Evolutionary conservation across 208 protist species (phyloP).

Genomic region (Leishmania martiniquensis): DNA sequence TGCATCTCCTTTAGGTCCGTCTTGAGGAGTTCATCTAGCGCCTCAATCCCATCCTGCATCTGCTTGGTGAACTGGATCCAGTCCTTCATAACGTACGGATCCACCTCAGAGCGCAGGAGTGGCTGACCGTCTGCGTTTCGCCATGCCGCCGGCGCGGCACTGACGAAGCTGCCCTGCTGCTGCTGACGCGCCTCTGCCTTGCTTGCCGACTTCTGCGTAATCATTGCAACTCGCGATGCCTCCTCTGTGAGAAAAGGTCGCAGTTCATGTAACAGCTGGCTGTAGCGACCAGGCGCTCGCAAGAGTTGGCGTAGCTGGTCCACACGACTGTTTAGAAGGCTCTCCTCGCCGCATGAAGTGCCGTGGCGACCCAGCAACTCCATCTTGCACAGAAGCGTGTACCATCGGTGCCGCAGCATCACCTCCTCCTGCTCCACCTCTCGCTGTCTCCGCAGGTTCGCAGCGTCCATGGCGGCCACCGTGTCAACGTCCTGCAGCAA

Average conservation of each 20-base stretch:
- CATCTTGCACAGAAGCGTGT: constrained; percentile 46
- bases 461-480: constrained; percentile 47
- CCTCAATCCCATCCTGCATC: constrained; percentile 67
- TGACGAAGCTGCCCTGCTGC: not conserved
- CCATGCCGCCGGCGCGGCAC: not conserved
- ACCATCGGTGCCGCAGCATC: constrained; percentile 71
- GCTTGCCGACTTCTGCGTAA: constrained; percentile 14
- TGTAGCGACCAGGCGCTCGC: constrained; percentile 48
- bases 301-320: constrained; percentile 51
- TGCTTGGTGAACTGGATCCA: constrained; percentile 54
- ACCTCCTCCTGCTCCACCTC: constrained; percentile 57
- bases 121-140: constrained; percentile 9
- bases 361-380: constrained; percentile 60
- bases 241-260: constrained; percentile 57
- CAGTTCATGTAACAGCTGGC: constrained; percentile 43
- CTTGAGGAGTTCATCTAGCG: constrained; percentile 47
- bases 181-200: constrained; percentile 7
- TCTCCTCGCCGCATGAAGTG: constrained; percentile 41
- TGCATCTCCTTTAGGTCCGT: constrained; percentile 50
- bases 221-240: constrained; percentile 39
- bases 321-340: constrained; percentile 38
- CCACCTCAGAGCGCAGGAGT: constrained; percentile 45
- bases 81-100: constrained; percentile 45
- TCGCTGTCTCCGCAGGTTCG: constrained; percentile 35
- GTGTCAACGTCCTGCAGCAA: constrained; percentile 40